Evolutionary conservation across 2,329 filamentous ascomycete genomes (phyloP), one percentile per base, ranked within the genome.

Genomic region (Fusarium xylarioides): DNA sequence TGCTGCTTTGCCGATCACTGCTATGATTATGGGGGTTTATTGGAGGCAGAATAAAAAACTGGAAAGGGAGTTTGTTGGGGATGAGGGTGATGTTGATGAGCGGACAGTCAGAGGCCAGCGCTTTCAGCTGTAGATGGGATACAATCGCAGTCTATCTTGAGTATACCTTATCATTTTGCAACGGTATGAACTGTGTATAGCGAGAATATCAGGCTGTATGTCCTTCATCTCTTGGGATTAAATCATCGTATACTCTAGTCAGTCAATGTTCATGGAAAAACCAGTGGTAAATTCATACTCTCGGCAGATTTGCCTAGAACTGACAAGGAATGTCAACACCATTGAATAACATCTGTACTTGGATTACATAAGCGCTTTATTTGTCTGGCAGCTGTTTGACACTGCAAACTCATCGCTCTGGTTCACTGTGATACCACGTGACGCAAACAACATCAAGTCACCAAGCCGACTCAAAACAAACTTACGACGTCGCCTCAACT

Each of bases 11-110:
- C 76, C 71, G 0, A 68, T 74, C 4, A 74, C 69, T 10, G 16
- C 66, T 26, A n/a, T 53, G 0, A 60, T 77, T 0, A 77, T 78
- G 69, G 70, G 68, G 40, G 47, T 75, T 5, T 79, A 79, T 21
- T 68, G 68, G 73, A 42, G 61, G 21, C 61, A 64, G 30, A 79
- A 79, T 4, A 76, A 64, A 54, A 77, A 66, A 30, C 2, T 32
- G 16, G 46, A 49, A 1, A 47, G 18, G 12, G 40, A 59, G 5
- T n/a, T n/a, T 4, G 21, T 11, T 14, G 37, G 55, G 7, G 9
- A 30, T 11, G 7, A 8, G 1, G 30, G 32, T 5, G 37, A 52
- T 35, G 11, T 4, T 28, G 21, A 42, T 26, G n/a, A 43, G n/a
- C 28, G 8, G 3, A 7, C 23, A 19, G 12, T 7, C 5, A 65